These are phyloP conservation scores for Coemansia pectinata DNA, from an alignment of 192 early-diverging fungal species.

Conservation along the genomic window DNA sequence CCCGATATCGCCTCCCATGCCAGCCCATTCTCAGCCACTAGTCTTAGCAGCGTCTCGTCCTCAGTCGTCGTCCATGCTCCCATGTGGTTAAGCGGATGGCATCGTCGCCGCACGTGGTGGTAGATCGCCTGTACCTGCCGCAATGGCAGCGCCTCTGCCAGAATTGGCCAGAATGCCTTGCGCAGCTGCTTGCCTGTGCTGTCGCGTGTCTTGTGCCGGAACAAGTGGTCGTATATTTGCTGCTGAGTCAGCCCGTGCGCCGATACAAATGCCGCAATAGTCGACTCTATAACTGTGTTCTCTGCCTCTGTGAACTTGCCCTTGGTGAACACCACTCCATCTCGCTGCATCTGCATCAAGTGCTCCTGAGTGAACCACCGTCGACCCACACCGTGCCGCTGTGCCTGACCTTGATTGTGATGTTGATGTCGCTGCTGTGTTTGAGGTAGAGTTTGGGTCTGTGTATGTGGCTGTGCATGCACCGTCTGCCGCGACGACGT, in stretches of 20 bases:
- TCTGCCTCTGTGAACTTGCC: constrained; percentile 51
- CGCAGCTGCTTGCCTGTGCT: constrained; percentile 32
- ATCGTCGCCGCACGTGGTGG: constrained; percentile 48
- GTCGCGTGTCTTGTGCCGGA: constrained; percentile 20
- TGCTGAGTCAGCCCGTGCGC: constrained; percentile 25
- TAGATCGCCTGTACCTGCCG: constrained; percentile 53
- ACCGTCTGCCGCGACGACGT: constrained; percentile 4
- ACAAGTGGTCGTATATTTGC: constrained; percentile 44
- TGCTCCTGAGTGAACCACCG: constrained; percentile 46
- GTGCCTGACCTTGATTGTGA: background rate
- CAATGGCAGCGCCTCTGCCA: constrained; percentile 42
- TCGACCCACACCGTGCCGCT: constrained; percentile 5
- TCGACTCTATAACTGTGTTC: constrained; percentile 33
- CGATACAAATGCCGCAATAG: constrained; percentile 22
- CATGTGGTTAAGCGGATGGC: constrained; percentile 52
- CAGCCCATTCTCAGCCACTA: constrained; percentile 44
- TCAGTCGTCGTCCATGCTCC: constrained; percentile 44
- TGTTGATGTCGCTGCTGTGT: background rate
- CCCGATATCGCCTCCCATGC: constrained; percentile 49
- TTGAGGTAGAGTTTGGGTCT: background rate
- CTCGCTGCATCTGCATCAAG: constrained; percentile 36
- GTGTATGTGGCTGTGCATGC: background rate
- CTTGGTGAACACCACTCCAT: constrained; percentile 48
- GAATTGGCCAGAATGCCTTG: constrained; percentile 39
- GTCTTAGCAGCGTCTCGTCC: constrained; percentile 32